phyloP scores from a whole-genome alignment of 176 grass and related monocot species.

The Aegilops tauschii region DNA sequence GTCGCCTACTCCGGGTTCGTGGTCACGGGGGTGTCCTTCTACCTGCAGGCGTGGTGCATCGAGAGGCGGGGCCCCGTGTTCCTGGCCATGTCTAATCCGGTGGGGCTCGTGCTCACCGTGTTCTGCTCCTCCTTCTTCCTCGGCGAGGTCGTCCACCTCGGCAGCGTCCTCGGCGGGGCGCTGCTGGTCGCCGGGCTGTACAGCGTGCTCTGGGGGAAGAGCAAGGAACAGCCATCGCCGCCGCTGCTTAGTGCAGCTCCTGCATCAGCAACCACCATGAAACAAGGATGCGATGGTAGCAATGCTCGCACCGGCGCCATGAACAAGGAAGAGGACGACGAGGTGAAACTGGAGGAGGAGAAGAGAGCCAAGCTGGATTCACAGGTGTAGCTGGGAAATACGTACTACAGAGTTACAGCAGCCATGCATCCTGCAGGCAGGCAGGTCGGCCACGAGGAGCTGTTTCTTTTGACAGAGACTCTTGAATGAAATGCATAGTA shows the following conservation, averaged over 20 bases:
- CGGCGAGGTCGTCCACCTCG: conserved; percentile 48
- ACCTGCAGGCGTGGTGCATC: conserved; percentile 66
- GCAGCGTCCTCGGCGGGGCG: conserved; percentile 50
- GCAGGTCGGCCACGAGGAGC: background rate
- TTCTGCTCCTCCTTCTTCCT: conserved; percentile 55
- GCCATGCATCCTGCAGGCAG: background rate
- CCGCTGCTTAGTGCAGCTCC: background rate
- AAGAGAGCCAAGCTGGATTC: background rate
- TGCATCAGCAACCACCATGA: no score
- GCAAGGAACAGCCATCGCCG: background rate
- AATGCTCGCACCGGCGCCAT: background rate
- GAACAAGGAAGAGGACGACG: background rate
- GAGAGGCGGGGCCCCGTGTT: conserved; percentile 61
- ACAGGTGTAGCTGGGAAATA: background rate
- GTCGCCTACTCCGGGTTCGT: conserved; percentile 50
- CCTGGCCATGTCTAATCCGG: conserved; percentile 59
- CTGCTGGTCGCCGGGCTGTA: conserved; percentile 53
- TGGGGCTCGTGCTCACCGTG: conserved; percentile 49
- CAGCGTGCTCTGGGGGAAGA: conserved; percentile 53
- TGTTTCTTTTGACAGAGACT: background rate
- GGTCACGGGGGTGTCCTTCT: conserved; percentile 45
- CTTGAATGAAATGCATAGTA: background rate
- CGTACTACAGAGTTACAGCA: background rate
- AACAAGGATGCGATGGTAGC: background rate
- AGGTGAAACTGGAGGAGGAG: background rate